Conservation (phyloP, 1,284 basidiomycete genomes). For the Cystobasidium slooffiae region DNA sequence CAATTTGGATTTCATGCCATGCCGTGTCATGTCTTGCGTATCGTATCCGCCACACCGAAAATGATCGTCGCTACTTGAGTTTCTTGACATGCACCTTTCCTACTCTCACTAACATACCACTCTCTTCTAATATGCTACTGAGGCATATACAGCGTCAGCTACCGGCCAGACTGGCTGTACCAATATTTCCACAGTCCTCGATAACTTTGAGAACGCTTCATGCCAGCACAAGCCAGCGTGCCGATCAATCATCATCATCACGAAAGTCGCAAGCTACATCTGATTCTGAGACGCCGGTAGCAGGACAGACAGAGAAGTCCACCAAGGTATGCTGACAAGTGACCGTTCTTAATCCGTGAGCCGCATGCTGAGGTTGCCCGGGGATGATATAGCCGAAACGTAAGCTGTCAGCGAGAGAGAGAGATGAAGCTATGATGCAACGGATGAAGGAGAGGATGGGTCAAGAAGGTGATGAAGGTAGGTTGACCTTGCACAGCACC, state of each 20-base stretch:
- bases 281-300: not conserved
- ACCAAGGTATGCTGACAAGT: not conserved
- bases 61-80: not conserved
- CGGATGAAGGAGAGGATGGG: constrained; percentile 40
- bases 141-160: not conserved
- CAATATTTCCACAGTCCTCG: not conserved
- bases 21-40: no score
- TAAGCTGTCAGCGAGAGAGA: constrained; percentile 30
- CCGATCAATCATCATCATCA: not conserved
- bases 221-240: constrained; percentile 6
- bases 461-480: constrained; percentile 40
- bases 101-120: not conserved
- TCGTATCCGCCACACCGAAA: not conserved
- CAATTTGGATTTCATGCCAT: no score
- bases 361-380: no score
- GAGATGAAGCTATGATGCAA: constrained; percentile 30
- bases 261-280: not conserved
- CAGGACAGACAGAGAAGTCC: not conserved
- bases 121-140: not conserved
- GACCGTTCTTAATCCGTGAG: no score
- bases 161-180: not conserved
- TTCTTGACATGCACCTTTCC: not conserved
- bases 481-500: not conserved
- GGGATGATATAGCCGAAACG: not conserved
- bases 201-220: not conserved